Base-by-base conservation (phyloP, 1,139 yeast species). In the Diutina catenulata region DNA sequence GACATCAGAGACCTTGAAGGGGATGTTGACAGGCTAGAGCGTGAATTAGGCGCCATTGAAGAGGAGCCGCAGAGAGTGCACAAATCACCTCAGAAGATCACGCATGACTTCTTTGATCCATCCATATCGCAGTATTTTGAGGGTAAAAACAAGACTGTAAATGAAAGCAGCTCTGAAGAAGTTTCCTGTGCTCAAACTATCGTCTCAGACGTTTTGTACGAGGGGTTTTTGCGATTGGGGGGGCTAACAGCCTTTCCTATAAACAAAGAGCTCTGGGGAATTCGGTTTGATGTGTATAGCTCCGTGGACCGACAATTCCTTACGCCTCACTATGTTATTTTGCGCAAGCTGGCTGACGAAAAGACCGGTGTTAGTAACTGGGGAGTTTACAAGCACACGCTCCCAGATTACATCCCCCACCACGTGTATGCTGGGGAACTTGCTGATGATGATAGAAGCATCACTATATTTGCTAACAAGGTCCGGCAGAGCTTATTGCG, bases 161-260 rank as follows among this genome's bases (percentile, higher is more conserved):
- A 28, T 18, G 31, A 13, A 19, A 7, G 20, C 31, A 15, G 20
- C n/a, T 15, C 10, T 15, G 2, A 15, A 15, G n/a, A 13, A 8
- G 23, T 5, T 15, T 16, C 9, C 4, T 19, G 20, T 11, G 13
- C 22, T 8, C 11, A 28, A 8, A 10, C 33, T 9, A 18, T 9
- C 4, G 18, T 18, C 15, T 13, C 18, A 11, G 24, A 31, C 5
- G 19, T 31, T 11, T 15, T 31, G 8, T 13, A 31, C 18, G 35
- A 31, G 21, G 35, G 25, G 16, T 11, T 31, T 3, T 31, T 19
- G 10, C 35, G 35, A 11, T 18, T 31, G 2, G 35, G 18, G n/a
- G 35, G 35, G 8, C 16, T 31, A n/a, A 31, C 35, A 13, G 35
- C 35, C 13, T 31, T 31, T 19, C 35, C 35, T 1, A 31, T 31